Conservation (phyloP, 1,139 yeast species). For the Debaryomycetaceae sp. region DNA sequence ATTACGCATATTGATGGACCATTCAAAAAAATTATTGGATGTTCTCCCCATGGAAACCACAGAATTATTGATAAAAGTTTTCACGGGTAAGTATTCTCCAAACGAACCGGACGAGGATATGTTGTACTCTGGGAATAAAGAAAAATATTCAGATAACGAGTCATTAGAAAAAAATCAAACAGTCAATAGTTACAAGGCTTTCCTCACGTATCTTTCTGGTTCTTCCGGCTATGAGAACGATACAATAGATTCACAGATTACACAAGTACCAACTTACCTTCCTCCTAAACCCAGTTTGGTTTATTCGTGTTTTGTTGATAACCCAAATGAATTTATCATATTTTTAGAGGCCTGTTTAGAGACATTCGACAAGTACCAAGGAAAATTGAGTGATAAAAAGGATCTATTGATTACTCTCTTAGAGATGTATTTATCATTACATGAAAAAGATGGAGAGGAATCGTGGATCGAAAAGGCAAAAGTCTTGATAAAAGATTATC, state of each 20-base stretch:
- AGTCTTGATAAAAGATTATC: slow-evolving; percentile 43
- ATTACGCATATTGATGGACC: slow-evolving; percentile 63
- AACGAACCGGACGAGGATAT: slow-evolving; percentile 10
- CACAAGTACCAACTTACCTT: slow-evolving; percentile 63
- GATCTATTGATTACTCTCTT: slow-evolving; percentile 75
- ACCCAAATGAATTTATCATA: slow-evolving; percentile 87
- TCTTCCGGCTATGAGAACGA: slow-evolving; percentile 8
- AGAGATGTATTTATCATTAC: slow-evolving; percentile 73
- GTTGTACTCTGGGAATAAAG: slow-evolving; percentile 8
- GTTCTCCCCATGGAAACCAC: slow-evolving; percentile 79
- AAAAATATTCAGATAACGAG: slow-evolving; percentile 4
- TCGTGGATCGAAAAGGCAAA: slow-evolving; percentile 68
- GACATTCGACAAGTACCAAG: slow-evolving; percentile 73
- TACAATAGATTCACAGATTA: slow-evolving; percentile 5
- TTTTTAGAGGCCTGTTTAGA: slow-evolving; percentile 90
- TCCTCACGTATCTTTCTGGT: slow-evolving; percentile 59
- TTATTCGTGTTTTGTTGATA: slow-evolving; percentile 79
- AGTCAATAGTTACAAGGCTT: slow-evolving; percentile 69
- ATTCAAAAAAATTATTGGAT: slow-evolving; percentile 64
- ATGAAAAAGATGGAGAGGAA: slow-evolving; percentile 33
- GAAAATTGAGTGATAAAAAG: slow-evolving; percentile 62
- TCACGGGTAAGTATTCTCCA: slow-evolving; percentile 79
- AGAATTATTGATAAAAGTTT: slow-evolving; percentile 74
- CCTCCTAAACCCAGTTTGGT: slow-evolving; percentile 91
- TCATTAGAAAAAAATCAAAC: not conserved